A percentile compares a stretch with the other conserved stretches of the same genome.
These are phyloP conservation scores for Wickerhamomyces sp. DNA, from an alignment of 1,139 yeast genomes.

Conservation along the genomic window DNA sequence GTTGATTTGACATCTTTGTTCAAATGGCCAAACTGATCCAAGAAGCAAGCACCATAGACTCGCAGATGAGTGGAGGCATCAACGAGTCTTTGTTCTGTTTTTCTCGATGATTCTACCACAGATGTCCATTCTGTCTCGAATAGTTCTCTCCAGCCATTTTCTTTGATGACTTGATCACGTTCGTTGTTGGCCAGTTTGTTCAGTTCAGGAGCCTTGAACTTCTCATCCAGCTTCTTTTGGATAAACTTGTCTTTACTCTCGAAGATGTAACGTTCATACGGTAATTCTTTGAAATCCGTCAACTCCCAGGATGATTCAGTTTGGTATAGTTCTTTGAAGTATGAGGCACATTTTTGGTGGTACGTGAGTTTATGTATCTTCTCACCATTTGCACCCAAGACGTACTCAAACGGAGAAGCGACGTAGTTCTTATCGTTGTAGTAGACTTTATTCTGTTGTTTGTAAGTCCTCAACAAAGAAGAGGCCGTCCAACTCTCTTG, in stretches of 20 bases:
- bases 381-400: no score
- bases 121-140: conserved; percentile 10
- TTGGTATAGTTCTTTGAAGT: conserved; percentile 16
- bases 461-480: background rate
- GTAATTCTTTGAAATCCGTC: background rate
- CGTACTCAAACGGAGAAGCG: no score
- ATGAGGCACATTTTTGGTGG: conserved; percentile 14
- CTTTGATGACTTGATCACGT: background rate
- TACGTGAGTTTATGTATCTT: no score
- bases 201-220: background rate
- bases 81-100: conserved; percentile 12
- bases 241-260: conserved; percentile 11
- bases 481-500: background rate
- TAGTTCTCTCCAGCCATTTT: conserved; percentile 2
- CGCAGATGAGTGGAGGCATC: conserved; percentile 34
- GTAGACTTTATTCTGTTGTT: conserved; percentile 1
- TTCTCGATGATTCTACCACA: conserved; percentile 13
- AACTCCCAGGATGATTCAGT: conserved; percentile 15
- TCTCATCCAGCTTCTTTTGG: conserved; percentile 1
- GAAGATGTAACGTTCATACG: conserved; percentile 11
- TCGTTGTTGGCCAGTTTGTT: background rate
- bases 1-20: conserved; percentile 3
- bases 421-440: conserved; percentile 1
- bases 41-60: conserved; percentile 37
- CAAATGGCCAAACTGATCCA: conserved; percentile 23